These are phyloP conservation scores for Ophiocordyceps unilateralis DNA, from an alignment of 2,329 filamentous ascomycete species.

Conservation along the genomic window DNA sequence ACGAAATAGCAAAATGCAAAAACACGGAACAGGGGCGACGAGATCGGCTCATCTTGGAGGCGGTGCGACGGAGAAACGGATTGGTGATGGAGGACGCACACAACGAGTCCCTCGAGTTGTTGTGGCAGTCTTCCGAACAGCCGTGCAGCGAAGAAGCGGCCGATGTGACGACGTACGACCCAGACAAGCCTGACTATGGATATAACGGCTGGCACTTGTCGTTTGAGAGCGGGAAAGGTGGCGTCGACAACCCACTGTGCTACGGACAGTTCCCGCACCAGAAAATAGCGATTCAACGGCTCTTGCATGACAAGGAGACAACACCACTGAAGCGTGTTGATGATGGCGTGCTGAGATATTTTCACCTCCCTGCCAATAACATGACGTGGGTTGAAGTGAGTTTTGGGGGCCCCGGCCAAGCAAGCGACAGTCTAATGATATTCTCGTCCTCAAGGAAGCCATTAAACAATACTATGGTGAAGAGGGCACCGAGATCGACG, in stretches of 20 bases:
- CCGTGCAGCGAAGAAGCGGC: background rate
- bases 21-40: background rate
- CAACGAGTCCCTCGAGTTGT: no score
- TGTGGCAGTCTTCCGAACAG: background rate
- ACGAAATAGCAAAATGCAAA: background rate
- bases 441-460: no score
- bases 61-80: no score
- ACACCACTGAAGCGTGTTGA: background rate
- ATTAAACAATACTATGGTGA: background rate
- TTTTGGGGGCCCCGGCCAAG: no score
- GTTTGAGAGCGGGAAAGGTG: background rate
- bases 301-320: background rate
- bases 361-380: background rate
- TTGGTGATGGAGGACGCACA: no score
- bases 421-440: no score
- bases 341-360: background rate
- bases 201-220: background rate
- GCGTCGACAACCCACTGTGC: background rate
- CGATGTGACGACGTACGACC: background rate
- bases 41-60: background rate
- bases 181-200: background rate
- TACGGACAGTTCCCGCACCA: background rate
- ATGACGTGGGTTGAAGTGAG: background rate
- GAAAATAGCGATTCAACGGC: background rate
- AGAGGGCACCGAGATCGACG: background rate